Evolutionary conservation across 1,139 yeast genomes (phyloP).

Genomic region (Taphrina confusa): DNA sequence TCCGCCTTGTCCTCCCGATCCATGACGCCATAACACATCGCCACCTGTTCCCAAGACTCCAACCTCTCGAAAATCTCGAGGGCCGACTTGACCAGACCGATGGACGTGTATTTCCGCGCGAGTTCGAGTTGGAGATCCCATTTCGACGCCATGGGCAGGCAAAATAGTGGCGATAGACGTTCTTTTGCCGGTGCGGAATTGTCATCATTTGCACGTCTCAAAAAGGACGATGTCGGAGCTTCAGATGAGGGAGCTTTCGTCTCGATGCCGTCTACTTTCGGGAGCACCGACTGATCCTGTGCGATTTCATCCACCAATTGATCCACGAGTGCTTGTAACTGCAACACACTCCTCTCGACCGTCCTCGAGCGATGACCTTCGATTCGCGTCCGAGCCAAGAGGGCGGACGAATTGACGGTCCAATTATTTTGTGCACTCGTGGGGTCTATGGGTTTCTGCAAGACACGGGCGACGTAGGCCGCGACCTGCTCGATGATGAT

Average conservation of each 20-base stretch:
- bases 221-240: constrained; percentile 16
- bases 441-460: constrained; percentile 44
- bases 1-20: constrained; percentile 74
- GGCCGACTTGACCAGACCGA: constrained; percentile 86
- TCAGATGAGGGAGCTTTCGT: constrained; percentile 42
- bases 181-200: constrained; percentile 49
- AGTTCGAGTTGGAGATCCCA: constrained; percentile 81
- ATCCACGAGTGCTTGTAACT: constrained; percentile 88
- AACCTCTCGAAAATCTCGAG: constrained; percentile 84
- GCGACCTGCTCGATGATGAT: constrained; percentile 78
- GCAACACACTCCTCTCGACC: constrained; percentile 89
- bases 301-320: constrained; percentile 69
- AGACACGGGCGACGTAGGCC: constrained; percentile 71
- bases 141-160: constrained; percentile 74
- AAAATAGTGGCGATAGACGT: constrained; percentile 71
- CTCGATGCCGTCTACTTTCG: constrained; percentile 51
- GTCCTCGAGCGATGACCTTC: constrained; percentile 83
- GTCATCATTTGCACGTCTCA: constrained; percentile 29
- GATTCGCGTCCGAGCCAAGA: constrained; percentile 85
- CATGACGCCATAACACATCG: constrained; percentile 84
- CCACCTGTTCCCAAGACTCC: constrained; percentile 76
- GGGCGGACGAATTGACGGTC: constrained; percentile 75
- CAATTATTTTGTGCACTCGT: constrained; percentile 53
- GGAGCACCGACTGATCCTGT: constrained; percentile 51
- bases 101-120: constrained; percentile 83